Percentiles rank a stretch among this genome's conserved stretches.
Evolutionary conservation across 768 basidiomycete species (phyloP).

Genomic region (Psilocybe subaeruginosa): DNA sequence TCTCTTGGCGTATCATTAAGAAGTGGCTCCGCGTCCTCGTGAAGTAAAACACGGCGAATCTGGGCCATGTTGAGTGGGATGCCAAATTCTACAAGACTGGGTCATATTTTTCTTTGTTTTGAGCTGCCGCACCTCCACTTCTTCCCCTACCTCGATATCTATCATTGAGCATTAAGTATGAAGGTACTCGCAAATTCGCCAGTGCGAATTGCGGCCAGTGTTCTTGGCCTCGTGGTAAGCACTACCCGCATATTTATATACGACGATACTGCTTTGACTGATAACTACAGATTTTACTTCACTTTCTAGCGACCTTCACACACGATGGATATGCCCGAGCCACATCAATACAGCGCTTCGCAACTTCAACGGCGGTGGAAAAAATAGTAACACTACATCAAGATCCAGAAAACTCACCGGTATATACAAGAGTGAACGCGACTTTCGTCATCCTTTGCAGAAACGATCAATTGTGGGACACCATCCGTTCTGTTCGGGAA

Average conservation of each 20-base stretch:
- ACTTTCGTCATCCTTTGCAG: conserved; percentile 58
- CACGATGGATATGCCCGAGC: conserved; percentile 48
- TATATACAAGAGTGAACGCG: conserved; percentile 35
- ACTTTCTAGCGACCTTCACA: conserved; percentile 50
- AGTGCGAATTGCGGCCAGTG: background rate
- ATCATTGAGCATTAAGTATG: background rate
- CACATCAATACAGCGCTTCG: conserved; percentile 37
- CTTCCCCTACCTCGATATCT: too few relatives aligned
- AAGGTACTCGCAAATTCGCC: background rate
- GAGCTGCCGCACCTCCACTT: too few relatives aligned
- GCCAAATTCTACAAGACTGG: background rate
- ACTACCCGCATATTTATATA: background rate
- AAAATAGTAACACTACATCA: background rate
- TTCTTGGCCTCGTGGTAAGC: background rate
- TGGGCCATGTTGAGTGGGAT: background rate
- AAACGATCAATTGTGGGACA: conserved; percentile 63
- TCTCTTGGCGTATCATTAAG: too few relatives aligned
- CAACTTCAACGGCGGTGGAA: conserved; percentile 8
- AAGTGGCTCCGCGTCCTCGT: background rate
- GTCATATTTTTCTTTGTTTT: background rate
- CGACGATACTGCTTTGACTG: background rate
- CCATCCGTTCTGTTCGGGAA: conserved; percentile 67
- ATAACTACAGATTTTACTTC: conserved; percentile 28
- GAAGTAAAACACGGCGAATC: background rate
- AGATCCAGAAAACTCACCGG: conserved; percentile 6